Conservation (phyloP, 768 basidiomycete genomes). For the Boletus sp. region DNA sequence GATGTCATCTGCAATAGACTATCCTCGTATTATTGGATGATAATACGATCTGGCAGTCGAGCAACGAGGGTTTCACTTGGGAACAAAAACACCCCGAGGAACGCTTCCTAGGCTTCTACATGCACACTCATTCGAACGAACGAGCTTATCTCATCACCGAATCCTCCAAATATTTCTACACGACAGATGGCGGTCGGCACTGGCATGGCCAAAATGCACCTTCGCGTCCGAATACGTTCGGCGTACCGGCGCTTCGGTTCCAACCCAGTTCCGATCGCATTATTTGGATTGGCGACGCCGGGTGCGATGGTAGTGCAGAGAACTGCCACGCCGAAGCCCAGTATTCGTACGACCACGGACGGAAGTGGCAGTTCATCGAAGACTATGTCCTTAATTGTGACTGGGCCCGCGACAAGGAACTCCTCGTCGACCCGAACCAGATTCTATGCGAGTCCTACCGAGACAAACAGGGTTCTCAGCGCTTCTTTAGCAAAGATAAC, state of each 20-base stretch:
- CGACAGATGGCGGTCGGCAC: conserved; percentile 72
- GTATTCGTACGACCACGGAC: conserved; percentile 76
- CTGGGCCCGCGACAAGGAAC: conserved; percentile 80
- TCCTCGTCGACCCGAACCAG: conserved; percentile 79
- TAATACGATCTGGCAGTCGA: conserved; percentile 85
- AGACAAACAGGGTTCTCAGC: conserved; percentile 80
- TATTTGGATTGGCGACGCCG: conserved; percentile 82
- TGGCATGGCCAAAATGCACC: conserved; percentile 67
- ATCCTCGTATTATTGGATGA: conserved; percentile 80
- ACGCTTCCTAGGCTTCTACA: conserved; percentile 78
- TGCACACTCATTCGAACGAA: conserved; percentile 74
- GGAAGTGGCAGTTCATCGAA: conserved; percentile 73
- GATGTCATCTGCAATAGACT: conserved; percentile 51
- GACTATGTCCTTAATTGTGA: conserved; percentile 87
- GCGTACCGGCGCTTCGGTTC: conserved; percentile 76
- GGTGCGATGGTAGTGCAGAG: conserved; percentile 48
- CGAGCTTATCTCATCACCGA: conserved; percentile 90
- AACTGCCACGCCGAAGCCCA: conserved; percentile 74
- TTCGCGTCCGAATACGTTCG: conserved; percentile 73
- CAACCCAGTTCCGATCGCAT: conserved; percentile 81
- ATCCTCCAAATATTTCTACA: conserved; percentile 61
- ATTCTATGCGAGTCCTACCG: conserved; percentile 90
- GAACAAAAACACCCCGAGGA: conserved; percentile 55
- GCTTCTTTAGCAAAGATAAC: conserved; percentile 49
- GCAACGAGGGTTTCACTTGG: conserved; percentile 95